Conservation (phyloP, 805 yeast species). For the Nakazawaea peltata region DNA sequence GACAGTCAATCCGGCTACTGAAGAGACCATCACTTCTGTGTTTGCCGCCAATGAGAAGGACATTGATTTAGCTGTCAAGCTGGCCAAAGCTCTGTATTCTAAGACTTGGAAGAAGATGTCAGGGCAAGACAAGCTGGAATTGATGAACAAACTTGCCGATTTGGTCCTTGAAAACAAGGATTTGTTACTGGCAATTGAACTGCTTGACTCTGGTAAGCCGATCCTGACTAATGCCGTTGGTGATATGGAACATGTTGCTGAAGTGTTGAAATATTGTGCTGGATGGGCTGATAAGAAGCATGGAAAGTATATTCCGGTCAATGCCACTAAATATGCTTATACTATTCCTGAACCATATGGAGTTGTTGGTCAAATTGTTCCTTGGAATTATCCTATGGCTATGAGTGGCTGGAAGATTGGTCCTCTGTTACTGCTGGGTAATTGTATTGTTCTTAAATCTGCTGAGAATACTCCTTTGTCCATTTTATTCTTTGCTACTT, state of each 20-base stretch:
- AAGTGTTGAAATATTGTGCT: conserved; percentile 43
- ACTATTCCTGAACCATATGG: conserved; percentile 63
- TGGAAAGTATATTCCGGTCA: conserved; percentile 31
- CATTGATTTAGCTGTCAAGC: conserved; percentile 41
- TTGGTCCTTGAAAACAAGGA: conserved; percentile 41
- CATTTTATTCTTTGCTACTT: conserved; percentile 48
- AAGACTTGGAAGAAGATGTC: conserved; percentile 37
- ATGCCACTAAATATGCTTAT: conserved; percentile 47
- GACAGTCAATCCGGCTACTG: conserved; percentile 43
- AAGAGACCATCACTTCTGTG: conserved; percentile 35
- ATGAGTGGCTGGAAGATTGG: conserved; percentile 81
- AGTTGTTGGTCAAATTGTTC: conserved; percentile 62
- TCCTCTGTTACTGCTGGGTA: conserved; percentile 79
- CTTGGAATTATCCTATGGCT: conserved; percentile 65
- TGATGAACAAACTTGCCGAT: conserved; percentile 40
- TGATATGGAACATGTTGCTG: conserved; percentile 39
- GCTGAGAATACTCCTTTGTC: conserved; percentile 75
- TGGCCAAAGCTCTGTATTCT: conserved; percentile 39
- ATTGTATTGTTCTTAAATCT: conserved; percentile 62
- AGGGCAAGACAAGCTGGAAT: conserved; percentile 31
- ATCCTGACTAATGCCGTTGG: conserved; percentile 35
- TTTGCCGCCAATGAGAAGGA: conserved; percentile 39
- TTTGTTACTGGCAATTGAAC: conserved; percentile 41
- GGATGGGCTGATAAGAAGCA: conserved; percentile 55
- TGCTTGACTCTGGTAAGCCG: conserved; percentile 52